Evolutionary conservation across 441 rosid species (phyloP).

Genomic region (Populus trichocarpa): DNA sequence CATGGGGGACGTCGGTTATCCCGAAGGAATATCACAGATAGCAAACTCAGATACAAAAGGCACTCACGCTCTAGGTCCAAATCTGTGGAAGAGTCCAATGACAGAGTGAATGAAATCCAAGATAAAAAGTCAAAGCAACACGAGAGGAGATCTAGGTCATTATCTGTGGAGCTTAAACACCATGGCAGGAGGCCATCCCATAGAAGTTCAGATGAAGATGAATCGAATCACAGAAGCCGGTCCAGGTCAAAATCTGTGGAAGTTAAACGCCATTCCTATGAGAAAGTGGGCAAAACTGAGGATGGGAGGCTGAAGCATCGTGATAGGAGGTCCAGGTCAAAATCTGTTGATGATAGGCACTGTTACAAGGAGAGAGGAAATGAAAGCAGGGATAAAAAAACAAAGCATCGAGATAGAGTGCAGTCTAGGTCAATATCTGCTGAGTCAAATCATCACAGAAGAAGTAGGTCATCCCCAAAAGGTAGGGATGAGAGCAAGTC

Average conservation of each 20-base stretch:
- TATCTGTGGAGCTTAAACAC: conserved; percentile 46
- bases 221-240: conserved; percentile 40
- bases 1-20: conserved; percentile 52
- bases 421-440: conserved; percentile 55
- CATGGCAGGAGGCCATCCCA: conserved; percentile 35
- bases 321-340: conserved; percentile 56
- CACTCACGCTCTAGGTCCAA: conserved; percentile 65
- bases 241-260: conserved; percentile 60
- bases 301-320: conserved; percentile 37
- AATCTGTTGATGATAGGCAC: conserved; percentile 49
- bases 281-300: conserved; percentile 35
- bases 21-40: conserved; percentile 46
- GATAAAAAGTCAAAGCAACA: conserved; percentile 41
- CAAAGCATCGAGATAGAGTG: conserved; percentile 48
- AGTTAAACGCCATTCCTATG: conserved; percentile 28
- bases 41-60: conserved; percentile 41
- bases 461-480: conserved; percentile 52
- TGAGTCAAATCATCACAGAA: conserved; percentile 39
- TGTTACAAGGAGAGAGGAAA: conserved; percentile 36
- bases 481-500: conserved; percentile 43
- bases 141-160: conserved; percentile 56
- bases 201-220: conserved; percentile 42
- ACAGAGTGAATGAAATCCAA: conserved; percentile 34
- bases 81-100: conserved; percentile 51
- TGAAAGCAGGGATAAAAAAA: conserved; percentile 48